Evolutionary conservation across 2,329 filamentous ascomycete species (phyloP), one percentile per base, ranked within the genome.

Genomic region (Gaeumannomyces sp.): DNA sequence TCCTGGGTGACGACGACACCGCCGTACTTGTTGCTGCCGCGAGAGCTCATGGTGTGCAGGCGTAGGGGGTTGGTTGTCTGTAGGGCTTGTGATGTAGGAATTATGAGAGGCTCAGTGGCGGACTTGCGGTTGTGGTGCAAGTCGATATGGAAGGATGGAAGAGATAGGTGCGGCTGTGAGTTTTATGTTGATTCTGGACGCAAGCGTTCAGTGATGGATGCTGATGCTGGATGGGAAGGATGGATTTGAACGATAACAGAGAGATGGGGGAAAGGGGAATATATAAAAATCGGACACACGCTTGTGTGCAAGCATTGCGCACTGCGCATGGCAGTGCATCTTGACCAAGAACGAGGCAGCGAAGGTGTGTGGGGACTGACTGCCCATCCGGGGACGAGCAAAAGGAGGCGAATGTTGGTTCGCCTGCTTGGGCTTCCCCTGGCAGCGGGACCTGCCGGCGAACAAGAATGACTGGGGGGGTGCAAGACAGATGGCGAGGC

Each of bases 1-100:
- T 58, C 53, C 28, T 64, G 33, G 16, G 13, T 27, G 33, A 64
- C 29, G 31, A 63, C 56, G 56, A 25, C 22, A 38, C 22, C 50
- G 56, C 61, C 62, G 56, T 64, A 64, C 62, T 64, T 64, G 62
- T 50, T 63, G 61, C 50, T 58, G 8, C 19, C 45, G 27, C 57
- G 62, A 33, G 58, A 35, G 62, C 62, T 64, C 53, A 59, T 64
- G 53, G 3, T 50, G 45, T 16, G 45, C 22, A n/a, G n/a, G 28
- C 22, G 61, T 38, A 14, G 35, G 19, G 5, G 13, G 35, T 38
- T 16, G 35, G 14, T 38, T 38, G 31, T 33, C 19, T 38, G 35
- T 38, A 38, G 35, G 16, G 35, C 6, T n/a, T 53, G 45, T n/a
- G 45, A 11, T n/a, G 7, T 22, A 53, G 16, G 14, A 45, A 45